Percentiles rank a stretch among this genome's conserved stretches.
phyloP scores from a whole-genome alignment of 2,329 filamentous ascomycete genomes.

The Exophiala spinifera region DNA sequence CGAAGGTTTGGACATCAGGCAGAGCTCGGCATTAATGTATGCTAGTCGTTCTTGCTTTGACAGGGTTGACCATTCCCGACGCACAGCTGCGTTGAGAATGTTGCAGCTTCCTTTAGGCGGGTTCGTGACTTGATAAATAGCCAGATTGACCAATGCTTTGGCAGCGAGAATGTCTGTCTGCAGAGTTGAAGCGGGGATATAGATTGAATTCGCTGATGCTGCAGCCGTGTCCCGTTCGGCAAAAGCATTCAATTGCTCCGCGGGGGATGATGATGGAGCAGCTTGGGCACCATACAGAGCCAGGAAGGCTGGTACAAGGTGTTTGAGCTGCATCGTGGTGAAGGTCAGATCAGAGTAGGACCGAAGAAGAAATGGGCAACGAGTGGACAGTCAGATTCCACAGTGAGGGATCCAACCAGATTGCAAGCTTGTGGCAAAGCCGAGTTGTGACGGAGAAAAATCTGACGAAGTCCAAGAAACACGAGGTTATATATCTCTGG shows the following conservation, averaged over 20 bases:
- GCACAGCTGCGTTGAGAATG: constrained; percentile 38
- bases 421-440: constrained; percentile 11
- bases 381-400: constrained; percentile 11
- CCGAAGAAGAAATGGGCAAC: not conserved
- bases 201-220: constrained; percentile 7
- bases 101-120: constrained; percentile 34
- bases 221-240: constrained; percentile 14
- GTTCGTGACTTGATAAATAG: constrained; percentile 26
- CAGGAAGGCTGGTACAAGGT: constrained; percentile 15
- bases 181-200: constrained; percentile 18
- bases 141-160: constrained; percentile 36
- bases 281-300: constrained; percentile 8
- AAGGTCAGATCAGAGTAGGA: not conserved
- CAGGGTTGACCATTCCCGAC: constrained; percentile 43
- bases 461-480: not conserved
- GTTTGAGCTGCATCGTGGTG: constrained; percentile 17
- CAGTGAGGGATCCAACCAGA: constrained; percentile 3
- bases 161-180: constrained; percentile 36
- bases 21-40: constrained; percentile 39
- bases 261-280: constrained; percentile 7
- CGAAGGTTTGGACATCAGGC: constrained; percentile 32
- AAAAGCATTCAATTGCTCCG: constrained; percentile 4
- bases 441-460: constrained; percentile 3
- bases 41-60: constrained; percentile 24
- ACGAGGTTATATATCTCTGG: constrained; percentile 5